A percentile compares a stretch with the other conserved stretches of the same genome.
These are phyloP conservation scores for Vanderwaltozyma yarrowii DNA, from an alignment of 805 yeast genomes.

Conservation along the genomic window DNA sequence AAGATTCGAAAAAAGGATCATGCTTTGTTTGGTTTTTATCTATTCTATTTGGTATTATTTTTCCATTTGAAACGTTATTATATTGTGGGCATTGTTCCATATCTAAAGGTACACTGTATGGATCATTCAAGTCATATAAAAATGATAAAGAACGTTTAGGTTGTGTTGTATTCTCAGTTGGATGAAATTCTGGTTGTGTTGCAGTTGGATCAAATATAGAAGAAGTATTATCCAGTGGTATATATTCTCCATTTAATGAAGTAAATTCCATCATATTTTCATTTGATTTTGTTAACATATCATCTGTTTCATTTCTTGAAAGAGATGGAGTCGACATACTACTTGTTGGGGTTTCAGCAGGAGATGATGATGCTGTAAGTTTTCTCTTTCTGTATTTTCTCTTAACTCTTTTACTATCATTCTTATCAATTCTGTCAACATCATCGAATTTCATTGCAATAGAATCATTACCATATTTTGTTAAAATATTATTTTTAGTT, in stretches of 20 bases:
- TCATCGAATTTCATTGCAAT: conserved; percentile 20
- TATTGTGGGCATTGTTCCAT: conserved; percentile 8
- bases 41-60: background rate
- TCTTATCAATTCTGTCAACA: background rate
- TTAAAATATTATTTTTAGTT: conserved; percentile 14
- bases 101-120: conserved; percentile 9
- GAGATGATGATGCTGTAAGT: background rate
- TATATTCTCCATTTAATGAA: background rate
- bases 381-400: background rate
- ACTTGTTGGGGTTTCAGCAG: background rate
- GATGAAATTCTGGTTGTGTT: background rate
- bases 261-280: background rate
- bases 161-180: no score
- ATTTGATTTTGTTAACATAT: background rate
- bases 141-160: background rate
- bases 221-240: background rate
- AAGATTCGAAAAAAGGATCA: background rate
- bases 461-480: conserved; percentile 21
- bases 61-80: background rate
- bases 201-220: background rate
- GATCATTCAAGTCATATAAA: conserved; percentile 1
- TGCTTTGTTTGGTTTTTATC: no score
- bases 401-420: background rate
- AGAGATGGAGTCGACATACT: background rate
- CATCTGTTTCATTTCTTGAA: no score